Evolutionary conservation across 208 protist species (phyloP), one percentile per base, ranked within the genome.

Genomic region (Leptomonas seymouri): DNA sequence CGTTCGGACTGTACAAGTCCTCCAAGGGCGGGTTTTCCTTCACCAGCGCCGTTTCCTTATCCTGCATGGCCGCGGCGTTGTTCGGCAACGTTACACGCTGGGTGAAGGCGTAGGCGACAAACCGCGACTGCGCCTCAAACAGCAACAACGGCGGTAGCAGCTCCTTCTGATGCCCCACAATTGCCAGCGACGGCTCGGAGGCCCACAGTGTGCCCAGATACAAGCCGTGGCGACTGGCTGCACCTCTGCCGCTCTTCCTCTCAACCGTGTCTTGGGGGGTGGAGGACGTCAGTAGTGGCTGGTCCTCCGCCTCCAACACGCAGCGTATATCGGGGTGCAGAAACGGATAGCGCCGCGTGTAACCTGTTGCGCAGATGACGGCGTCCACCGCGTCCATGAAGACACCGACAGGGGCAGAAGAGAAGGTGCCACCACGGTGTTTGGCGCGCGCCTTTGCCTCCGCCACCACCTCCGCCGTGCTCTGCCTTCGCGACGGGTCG

Each of bases 41-140:
- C 36, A 83, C 59, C 23, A 97, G 64, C 31, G 75, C 76, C 0
- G 28, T 21, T 69, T 97, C 84, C 0, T 62, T 42, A 31, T 66
- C 62, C 36, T 57, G 25, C 54, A 91, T 51, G 23, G 53, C 78
- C 16, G 39, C 68, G 27, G 62, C 67, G 11, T 64, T 71, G 2
- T 34, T 20, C 20, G 91, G 91, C 59, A 94, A 55, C 39, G 46
- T 42, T 45, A 93, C 27, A 4, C 89, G 86, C 59, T 86, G 39
- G 1, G 84, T 92, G 61, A 97, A 94, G 59, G 83, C 84, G 72
- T 89, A 94, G 11, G 83, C 78, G 23, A 94, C 66, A 70, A 94
- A 94, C 45, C 84, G 83, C n/a, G 89, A 48, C 69, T 97, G 91
- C 15, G 87, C 89, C 70, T 97, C 91, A 46, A 93, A 93, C 11